Base-by-base conservation (phyloP, 1,139 yeast genomes). In the Candida sanyaensis region DNA sequence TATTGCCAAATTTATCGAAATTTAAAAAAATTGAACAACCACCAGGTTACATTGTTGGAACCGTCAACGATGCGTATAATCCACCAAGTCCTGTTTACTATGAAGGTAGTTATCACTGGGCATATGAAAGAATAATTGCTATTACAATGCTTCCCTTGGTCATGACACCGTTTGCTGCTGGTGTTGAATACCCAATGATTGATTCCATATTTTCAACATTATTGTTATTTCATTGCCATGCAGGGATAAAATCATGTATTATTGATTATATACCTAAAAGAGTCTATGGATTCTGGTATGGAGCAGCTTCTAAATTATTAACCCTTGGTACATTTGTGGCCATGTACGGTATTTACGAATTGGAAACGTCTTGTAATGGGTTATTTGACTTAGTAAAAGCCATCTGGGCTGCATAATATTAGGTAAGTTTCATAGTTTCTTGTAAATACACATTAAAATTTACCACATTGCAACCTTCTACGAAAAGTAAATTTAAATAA, bases 51-150 rank as follows among this genome's bases (percentile, higher is more conserved):
- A 78, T 86, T 47, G 78, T 77, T 33, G 96, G 95, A 13, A 80
- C 86, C 23, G 92, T 88, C 45, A 91, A 91, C 66, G 97, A 91
- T 51, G 87, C 96, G 5, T 83, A 80, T 56, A 78, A 79, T 43
- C 73, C 80, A 17, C 96, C 96, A 37, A 68, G 73, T 45, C 68
- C 85, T 2, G 76, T 80, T 62, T 73, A 76, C 59, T 67, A 77
- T 55, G 92, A 88, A 61, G 97, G 97, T 29, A 84, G 96, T 4
- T 84, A 81, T 65, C 97, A 91, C 73, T 91, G 97, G 97, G 73
- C 90, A 11, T 83, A 86, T 60, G 97, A 92, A 66, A 80, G 91
- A 57, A 60, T 81, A 6, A 73, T 88, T 11, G 78, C 92, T 7
- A 66, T 84, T 23, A 80, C 86, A 1, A 67, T 91, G 63, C 77